Percentiles rank a stretch among this genome's conserved stretches.
Conservation (phyloP, 2,329 filamentous ascomycete species). For the Colletotrichum tropicicola region DNA sequence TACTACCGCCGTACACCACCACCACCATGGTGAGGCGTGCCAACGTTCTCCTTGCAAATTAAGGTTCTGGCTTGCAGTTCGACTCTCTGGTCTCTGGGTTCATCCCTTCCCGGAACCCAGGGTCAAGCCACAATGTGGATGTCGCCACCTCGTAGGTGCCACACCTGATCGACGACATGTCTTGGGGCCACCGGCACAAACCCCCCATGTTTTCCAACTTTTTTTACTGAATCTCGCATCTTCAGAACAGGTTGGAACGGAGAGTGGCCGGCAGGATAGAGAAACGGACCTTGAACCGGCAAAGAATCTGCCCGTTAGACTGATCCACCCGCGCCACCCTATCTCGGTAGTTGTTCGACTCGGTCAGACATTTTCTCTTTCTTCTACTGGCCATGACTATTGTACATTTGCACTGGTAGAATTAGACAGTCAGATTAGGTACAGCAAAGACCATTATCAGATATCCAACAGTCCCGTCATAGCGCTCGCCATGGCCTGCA, state of each 20-base stretch:
- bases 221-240: background rate
- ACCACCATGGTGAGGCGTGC: background rate
- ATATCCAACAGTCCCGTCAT: constrained; percentile 3
- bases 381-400: background rate
- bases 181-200: background rate
- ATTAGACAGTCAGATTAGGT: constrained; percentile 16
- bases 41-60: background rate
- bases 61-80: constrained; percentile 10
- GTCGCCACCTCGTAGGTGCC: constrained; percentile 20
- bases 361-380: background rate
- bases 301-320: no score
- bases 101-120: constrained; percentile 4
- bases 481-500: constrained; percentile 23
- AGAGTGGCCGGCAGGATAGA: no score
- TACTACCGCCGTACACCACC: no score
- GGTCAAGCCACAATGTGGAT: constrained; percentile 27
- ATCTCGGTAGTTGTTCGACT: no score
- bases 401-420: background rate
- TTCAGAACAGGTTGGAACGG: no score
- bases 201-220: background rate
- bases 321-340: background rate
- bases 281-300: no score
- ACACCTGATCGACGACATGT: constrained; percentile 25
- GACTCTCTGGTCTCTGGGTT: background rate
- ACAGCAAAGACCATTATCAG: constrained; percentile 6